Conservation (phyloP, 139 green algal species). For the Ettlia oleoabundans region DNA sequence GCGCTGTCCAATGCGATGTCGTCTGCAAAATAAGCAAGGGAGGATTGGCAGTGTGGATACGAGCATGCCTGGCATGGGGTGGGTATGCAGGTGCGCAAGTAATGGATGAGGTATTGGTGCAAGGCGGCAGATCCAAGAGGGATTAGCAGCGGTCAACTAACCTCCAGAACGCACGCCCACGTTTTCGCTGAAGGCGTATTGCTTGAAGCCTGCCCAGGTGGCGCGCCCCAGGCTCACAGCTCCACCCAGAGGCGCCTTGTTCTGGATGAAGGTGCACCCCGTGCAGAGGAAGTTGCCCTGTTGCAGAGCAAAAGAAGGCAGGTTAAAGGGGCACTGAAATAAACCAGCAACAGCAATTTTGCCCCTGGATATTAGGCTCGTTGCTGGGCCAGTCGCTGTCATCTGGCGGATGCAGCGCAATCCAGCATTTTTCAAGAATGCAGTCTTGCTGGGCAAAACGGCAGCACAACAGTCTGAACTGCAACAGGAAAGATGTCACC, state of each 20-base stretch:
- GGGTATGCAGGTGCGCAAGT: too few relatives aligned
- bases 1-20: constrained; percentile 22
- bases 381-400: neutral
- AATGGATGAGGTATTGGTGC: too few relatives aligned
- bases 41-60: too few relatives aligned
- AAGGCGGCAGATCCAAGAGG: too few relatives aligned
- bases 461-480: neutral
- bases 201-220: constrained; percentile 28
- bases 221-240: neutral
- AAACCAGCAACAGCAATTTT: neutral
- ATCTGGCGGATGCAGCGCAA: neutral
- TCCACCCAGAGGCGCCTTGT: constrained; percentile 29
- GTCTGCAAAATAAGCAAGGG: neutral
- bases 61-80: too few relatives aligned
- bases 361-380: neutral
- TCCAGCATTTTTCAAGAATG: neutral
- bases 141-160: too few relatives aligned
- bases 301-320: neutral
- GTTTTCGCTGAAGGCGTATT: constrained; percentile 8
- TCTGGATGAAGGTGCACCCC: constrained; percentile 19
- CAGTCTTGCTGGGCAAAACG: neutral
- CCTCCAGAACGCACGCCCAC: neutral
- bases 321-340: too few relatives aligned
- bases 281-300: constrained; percentile 39
- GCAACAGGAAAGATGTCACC: neutral